Evolutionary conservation across 495 filamentous ascomycete genomes (phyloP).

Genomic region (Neurospora hispaniola): DNA sequence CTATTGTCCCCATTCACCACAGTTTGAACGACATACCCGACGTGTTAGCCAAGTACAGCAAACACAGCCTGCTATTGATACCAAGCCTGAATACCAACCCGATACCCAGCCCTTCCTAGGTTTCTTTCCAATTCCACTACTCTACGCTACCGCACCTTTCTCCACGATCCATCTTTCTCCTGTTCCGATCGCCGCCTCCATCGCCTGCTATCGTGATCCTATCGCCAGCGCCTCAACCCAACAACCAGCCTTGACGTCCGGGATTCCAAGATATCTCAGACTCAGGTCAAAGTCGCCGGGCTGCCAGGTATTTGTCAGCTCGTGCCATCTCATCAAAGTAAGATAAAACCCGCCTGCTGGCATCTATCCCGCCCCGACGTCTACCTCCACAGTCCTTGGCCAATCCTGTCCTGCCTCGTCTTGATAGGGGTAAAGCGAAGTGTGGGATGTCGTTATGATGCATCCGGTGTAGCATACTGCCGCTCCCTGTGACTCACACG

Average conservation of each 20-base stretch:
- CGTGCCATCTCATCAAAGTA: constrained; percentile 4
- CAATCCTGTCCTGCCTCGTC: constrained; percentile 9
- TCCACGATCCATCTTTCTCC: background rate
- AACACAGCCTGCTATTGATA: background rate
- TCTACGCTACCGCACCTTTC: background rate
- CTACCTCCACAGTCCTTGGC: constrained; percentile 9
- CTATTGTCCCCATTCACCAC: background rate
- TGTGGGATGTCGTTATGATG: constrained; percentile 2
- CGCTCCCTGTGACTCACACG: constrained; percentile 20
- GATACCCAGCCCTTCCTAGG: background rate
- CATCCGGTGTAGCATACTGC: constrained; percentile 11
- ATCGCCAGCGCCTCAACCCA: background rate
- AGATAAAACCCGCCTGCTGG: constrained; percentile 1
- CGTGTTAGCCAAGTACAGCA: background rate
- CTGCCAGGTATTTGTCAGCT: constrained; percentile 3
- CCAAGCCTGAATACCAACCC: background rate
- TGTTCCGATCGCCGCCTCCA: background rate
- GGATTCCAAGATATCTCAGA: background rate
- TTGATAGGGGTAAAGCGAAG: background rate
- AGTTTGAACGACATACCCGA: background rate
- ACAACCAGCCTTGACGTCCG: background rate
- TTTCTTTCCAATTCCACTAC: background rate
- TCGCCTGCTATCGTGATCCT: background rate
- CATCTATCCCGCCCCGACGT: background rate
- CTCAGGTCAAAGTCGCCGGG: constrained; percentile 1